phyloP scores from a whole-genome alignment of 2,329 filamentous ascomycete species.

The Gnomoniopsis smithogilvyi region DNA sequence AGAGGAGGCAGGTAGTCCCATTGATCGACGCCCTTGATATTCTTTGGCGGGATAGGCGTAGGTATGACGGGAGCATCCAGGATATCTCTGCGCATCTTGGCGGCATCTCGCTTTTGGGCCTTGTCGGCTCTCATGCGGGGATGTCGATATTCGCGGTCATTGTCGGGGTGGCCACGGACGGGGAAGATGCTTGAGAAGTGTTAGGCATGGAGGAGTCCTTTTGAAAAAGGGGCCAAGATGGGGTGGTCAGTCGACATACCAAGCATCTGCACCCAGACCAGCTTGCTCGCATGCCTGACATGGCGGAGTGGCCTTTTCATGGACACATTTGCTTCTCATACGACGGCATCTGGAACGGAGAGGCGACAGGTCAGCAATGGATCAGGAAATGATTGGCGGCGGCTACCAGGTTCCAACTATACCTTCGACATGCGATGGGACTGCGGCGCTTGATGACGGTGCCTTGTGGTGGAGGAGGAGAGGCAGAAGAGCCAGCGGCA shows the following conservation, averaged over 20 bases:
- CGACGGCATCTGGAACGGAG: constrained; percentile 44
- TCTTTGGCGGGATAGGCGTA: constrained; percentile 17
- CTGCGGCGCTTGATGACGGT: constrained; percentile 44
- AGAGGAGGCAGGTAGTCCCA: constrained; percentile 51
- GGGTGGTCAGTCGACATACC: constrained; percentile 34
- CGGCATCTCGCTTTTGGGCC: constrained; percentile 35
- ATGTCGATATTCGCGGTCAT: constrained; percentile 55
- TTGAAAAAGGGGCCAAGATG: background rate
- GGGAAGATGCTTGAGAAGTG: constrained; percentile 43
- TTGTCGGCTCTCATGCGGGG: constrained; percentile 49
- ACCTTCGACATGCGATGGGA: constrained; percentile 53
- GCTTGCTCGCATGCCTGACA: constrained; percentile 51
- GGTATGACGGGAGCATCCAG: constrained; percentile 26
- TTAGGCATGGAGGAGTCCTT: background rate
- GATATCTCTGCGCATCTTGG: constrained; percentile 33
- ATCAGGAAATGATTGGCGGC: constrained; percentile 3
- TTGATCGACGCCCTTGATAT: constrained; percentile 32
- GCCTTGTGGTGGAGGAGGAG: constrained; percentile 9
- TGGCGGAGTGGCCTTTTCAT: constrained; percentile 44
- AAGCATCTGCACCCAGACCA: constrained; percentile 45
- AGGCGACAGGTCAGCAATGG: constrained; percentile 5
- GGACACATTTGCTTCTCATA: constrained; percentile 54
- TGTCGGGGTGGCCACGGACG: constrained; percentile 48
- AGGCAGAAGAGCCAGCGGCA: background rate
- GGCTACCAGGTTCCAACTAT: constrained; percentile 21